phyloP scores from a whole-genome alignment of 768 basidiomycete genomes.

The Mycena sanguinolenta region DNA sequence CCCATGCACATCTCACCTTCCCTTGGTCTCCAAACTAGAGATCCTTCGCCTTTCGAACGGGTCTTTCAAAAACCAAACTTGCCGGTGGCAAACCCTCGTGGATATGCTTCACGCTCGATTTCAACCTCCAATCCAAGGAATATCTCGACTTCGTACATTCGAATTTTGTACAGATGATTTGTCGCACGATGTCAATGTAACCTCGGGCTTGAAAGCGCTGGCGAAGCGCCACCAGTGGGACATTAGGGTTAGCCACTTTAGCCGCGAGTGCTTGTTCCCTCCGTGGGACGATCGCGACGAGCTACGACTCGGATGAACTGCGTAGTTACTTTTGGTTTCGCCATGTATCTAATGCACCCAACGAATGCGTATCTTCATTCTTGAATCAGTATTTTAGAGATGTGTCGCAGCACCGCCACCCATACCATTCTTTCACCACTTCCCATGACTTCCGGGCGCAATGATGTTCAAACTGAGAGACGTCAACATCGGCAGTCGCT shows the following conservation, averaged over 20 bases:
- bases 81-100: slow-evolving; percentile 17
- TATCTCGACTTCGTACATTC: slow-evolving; percentile 7
- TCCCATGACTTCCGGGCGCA: too few species aligned
- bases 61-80: neutral
- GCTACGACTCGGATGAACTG: too few species aligned
- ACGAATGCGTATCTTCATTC: too few species aligned
- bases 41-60: slow-evolving; percentile 33
- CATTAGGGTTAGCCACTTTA: slow-evolving; percentile 1
- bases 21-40: slow-evolving; percentile 24
- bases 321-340: too few species aligned
- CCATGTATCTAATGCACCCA: too few species aligned
- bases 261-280: too few species aligned
- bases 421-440: too few species aligned
- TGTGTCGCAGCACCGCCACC: too few species aligned
- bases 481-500: too few species aligned
- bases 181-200: neutral
- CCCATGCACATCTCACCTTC: neutral
- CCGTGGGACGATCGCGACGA: too few species aligned
- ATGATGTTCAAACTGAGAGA: too few species aligned
- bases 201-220: neutral
- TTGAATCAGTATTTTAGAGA: too few species aligned
- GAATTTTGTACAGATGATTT: neutral
- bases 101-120: slow-evolving; percentile 17
- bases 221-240: slow-evolving; percentile 7
- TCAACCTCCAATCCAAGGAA: neutral